Percentiles rank a stretch among this genome's conserved stretches.
These are phyloP conservation scores for Polygonum aviculare DNA, from an alignment of 148 eudicot genomes.

Conservation along the genomic window DNA sequence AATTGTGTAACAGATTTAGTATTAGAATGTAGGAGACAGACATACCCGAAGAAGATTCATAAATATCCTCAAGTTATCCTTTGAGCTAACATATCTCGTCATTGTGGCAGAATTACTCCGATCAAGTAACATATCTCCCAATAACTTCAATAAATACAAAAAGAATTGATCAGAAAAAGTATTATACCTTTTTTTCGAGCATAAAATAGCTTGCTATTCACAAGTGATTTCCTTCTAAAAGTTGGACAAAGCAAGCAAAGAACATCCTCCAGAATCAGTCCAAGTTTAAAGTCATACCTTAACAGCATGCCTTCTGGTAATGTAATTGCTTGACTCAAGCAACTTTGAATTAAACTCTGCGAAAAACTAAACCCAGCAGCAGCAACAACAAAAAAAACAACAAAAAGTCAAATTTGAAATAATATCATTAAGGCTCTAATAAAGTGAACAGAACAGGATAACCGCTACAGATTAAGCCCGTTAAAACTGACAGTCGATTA, in stretches of 20 bases:
- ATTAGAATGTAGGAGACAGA: not conserved
- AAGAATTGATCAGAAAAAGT: slow-evolving; percentile 16
- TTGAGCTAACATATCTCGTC: slow-evolving; percentile 70
- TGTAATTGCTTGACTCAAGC: slow-evolving; percentile 81
- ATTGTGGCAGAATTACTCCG: slow-evolving; percentile 70
- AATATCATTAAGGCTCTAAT: not conserved
- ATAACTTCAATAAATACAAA: slow-evolving; percentile 36
- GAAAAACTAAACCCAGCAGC: slow-evolving; percentile 24
- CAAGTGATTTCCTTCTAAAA: not conserved
- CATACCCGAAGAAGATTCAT: slow-evolving; percentile 83
- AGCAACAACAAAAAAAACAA: not conserved
- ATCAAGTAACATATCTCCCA: slow-evolving; percentile 81
- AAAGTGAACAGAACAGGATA: not conserved
- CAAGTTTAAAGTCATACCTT: slow-evolving; percentile 38
- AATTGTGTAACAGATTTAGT: not conserved
- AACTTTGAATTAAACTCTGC: slow-evolving; percentile 75
- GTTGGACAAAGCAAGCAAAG: not conserved
- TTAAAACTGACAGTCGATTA: not conserved
- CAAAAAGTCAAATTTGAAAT: not conserved
- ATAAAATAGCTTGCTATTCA: slow-evolving; percentile 17
- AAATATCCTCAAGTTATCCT: slow-evolving; percentile 62
- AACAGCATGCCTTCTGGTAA: slow-evolving; percentile 80
- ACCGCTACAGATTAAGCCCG: not conserved
- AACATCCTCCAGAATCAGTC: not conserved
- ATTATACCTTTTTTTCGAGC: not conserved